A percentile compares a stretch with the other conserved stretches of the same genome.
phyloP scores from a whole-genome alignment of 192 early-diverging fungal genomes.

The Funneliformis geosporum region DNA sequence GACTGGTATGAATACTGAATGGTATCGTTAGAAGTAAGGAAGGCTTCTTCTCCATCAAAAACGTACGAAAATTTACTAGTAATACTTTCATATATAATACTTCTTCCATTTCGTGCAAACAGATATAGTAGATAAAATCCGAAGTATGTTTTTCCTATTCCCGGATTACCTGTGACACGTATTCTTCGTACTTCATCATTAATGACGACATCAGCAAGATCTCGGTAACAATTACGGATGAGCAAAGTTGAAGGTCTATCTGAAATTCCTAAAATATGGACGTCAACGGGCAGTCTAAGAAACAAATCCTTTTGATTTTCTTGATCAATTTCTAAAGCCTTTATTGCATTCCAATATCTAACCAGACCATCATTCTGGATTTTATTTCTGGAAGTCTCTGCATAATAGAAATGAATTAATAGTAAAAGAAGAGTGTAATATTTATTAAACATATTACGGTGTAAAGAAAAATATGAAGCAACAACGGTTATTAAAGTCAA shows the following conservation, averaged over 20 bases:
- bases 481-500: too few relatives aligned
- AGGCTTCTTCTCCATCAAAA: not conserved
- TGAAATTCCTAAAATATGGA: constrained; percentile 12
- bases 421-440: too few relatives aligned
- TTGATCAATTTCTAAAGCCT: not conserved
- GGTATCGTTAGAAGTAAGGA: not conserved
- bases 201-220: constrained; percentile 9
- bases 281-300: not conserved
- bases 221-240: constrained; percentile 13
- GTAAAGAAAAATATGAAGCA: too few relatives aligned
- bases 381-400: too few relatives aligned
- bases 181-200: not conserved
- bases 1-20: not conserved
- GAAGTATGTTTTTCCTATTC: constrained; percentile 25
- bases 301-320: not conserved
- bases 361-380: not conserved
- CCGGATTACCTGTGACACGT: constrained; percentile 23
- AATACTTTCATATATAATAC: not conserved
- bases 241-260: not conserved
- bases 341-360: constrained; percentile 2
- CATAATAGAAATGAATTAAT: too few relatives aligned
- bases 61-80: not conserved
- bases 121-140: constrained; percentile 20
- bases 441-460: too few relatives aligned
- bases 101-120: constrained; percentile 15